Conservation (phyloP, 1,284 basidiomycete species). For the Fomitopsis palustris region DNA sequence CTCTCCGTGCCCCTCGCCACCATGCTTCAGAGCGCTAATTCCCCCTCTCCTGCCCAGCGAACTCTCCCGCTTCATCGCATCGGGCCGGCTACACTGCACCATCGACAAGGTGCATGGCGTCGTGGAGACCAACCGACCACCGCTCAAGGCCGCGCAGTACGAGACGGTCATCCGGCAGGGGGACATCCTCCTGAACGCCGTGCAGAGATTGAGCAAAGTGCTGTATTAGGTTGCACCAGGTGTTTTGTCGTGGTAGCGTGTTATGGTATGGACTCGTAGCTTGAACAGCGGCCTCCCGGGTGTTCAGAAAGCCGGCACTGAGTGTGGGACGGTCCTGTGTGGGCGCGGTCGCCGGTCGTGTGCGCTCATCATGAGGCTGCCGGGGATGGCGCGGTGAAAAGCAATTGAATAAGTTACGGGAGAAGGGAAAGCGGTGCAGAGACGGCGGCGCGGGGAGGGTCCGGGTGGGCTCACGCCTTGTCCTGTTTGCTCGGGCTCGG, state of each 20-base stretch:
- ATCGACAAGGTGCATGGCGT: conserved; percentile 95
- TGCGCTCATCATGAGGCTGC: too few relatives aligned
- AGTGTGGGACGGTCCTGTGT: not conserved
- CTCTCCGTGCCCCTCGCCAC: not conserved
- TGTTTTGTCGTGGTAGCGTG: not conserved
- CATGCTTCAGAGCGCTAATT: not conserved
- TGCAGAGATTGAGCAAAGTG: conserved; percentile 74
- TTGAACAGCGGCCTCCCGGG: not conserved
- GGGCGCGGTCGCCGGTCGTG: not conserved
- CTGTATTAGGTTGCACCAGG: conserved; percentile 42
- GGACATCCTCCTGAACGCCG: conserved; percentile 81
- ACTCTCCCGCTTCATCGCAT: conserved; percentile 90
- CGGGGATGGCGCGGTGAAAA: not conserved
- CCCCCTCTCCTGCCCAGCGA: conserved; percentile 50
- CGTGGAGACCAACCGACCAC: conserved; percentile 91
- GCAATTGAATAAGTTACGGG: not conserved
- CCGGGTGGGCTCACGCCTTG: conserved; percentile 5
- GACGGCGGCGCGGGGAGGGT: not conserved
- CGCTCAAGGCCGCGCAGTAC: conserved; percentile 86
- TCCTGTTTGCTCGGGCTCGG: conserved; percentile 19
- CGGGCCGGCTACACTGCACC: conserved; percentile 83
- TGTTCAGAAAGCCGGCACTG: not conserved
- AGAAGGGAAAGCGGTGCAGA: too few relatives aligned
- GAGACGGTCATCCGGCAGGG: conserved; percentile 87
- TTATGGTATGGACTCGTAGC: not conserved